Base-by-base conservation (phyloP, 257 asterid genomes). In the Ilex asprella region DNA sequence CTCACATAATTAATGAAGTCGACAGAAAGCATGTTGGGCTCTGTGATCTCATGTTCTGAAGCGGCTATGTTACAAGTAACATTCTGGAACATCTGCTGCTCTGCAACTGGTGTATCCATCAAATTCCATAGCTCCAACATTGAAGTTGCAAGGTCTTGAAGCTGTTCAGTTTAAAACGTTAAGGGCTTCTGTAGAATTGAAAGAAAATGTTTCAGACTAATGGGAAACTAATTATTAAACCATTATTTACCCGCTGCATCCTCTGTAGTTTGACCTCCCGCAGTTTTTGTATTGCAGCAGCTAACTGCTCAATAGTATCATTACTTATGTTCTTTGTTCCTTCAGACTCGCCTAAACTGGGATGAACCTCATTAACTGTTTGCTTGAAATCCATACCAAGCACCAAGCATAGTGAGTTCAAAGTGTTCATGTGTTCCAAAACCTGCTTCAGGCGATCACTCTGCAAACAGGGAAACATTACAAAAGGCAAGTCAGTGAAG, bases 101-200 rank as follows among this genome's bases (percentile, higher is more conserved):
- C 99, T 74, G 89, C 97, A 60, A 71, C 39, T 56, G 99, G 97
- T 14, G 94, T 93, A 79, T 93, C 99, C 99, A 93, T 87, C 85
- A 93, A 86, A 76, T 93, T 89, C 99, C 99, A 93, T 41, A 89
- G 87, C 83, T 93, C 95, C 81, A 93, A 70, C 77, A 93, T 70
- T 31, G 99, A 82, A 50, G 93, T 76, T 16, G 92, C 96, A 1
- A 89, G 90, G 72, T 89, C 96, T 89, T 85, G 96, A 53, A 93
- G 76, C 99, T 93, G 70, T 60, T 15, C 43, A 41, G 60, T 56
- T 41, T 56, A 27, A 52, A 60, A 56, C 31, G 67, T 78, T 16
- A 73, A 73, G 9, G 43, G 57, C 59, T 51, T 75, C 44, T 21
- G 27, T 21, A 21, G 27, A 21, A 21, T 21, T 21, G 27, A 21